A percentile compares a stretch with the other conserved stretches of the same genome.
Evolutionary conservation across 306 rosid genomes (phyloP).

Genomic region (Datisca glomerata): DNA sequence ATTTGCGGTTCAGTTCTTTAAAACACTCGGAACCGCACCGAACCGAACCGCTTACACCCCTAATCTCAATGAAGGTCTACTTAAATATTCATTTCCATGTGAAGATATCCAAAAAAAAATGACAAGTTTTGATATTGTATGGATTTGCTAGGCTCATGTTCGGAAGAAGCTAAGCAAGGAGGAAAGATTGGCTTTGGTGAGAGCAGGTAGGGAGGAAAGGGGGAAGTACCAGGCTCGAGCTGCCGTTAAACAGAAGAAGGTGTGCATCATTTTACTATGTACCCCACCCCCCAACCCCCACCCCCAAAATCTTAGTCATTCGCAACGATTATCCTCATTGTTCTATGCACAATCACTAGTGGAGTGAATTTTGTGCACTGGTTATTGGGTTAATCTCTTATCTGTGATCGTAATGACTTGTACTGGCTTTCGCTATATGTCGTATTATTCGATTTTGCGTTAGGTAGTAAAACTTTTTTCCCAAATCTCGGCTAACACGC

Average conservation of each 20-base stretch:
- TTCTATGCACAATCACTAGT: background rate
- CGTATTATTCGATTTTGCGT: too few relatives aligned
- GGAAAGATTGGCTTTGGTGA: conserved; percentile 55
- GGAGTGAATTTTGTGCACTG: too few relatives aligned
- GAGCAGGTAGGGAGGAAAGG: conserved; percentile 85
- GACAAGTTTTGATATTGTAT: background rate
- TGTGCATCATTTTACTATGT: conserved; percentile 11
- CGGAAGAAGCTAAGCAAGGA: conserved; percentile 61
- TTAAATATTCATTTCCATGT: too few relatives aligned
- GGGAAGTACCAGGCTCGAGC: conserved; percentile 61
- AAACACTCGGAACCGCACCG: too few relatives aligned
- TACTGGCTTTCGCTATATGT: background rate
- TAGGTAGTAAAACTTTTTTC: too few relatives aligned
- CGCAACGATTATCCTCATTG: background rate
- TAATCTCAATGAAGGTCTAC: too few relatives aligned
- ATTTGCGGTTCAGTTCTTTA: too few relatives aligned
- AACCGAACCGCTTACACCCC: too few relatives aligned
- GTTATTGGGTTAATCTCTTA: background rate
- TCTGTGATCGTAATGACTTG: background rate
- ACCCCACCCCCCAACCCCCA: background rate
- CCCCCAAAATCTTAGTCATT: background rate
- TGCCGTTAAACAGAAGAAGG: conserved; percentile 86
- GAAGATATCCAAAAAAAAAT: too few relatives aligned
- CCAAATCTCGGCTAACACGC: too few relatives aligned
- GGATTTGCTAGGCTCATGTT: conserved; percentile 41